Conservation (phyloP, 176 grass and related monocot species). For the Triticum timopheevii region DNA sequence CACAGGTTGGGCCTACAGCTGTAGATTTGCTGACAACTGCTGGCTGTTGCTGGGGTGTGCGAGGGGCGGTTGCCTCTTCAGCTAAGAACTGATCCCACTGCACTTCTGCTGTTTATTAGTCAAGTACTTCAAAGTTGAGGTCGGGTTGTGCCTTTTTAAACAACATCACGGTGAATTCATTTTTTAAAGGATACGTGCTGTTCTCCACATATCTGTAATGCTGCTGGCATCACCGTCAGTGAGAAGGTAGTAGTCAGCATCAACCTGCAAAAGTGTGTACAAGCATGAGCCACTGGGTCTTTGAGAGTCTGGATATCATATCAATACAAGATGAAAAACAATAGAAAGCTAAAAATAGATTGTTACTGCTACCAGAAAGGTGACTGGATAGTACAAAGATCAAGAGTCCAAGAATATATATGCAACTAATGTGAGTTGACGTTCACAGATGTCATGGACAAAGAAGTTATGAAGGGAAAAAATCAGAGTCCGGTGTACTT, state of each 20-base stretch:
- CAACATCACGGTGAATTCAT: conserved; percentile 19
- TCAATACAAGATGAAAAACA: neutral
- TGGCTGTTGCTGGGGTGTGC: conserved; percentile 20
- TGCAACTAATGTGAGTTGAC: neutral
- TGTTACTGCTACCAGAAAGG: conserved; percentile 1
- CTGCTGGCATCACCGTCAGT: conserved; percentile 68
- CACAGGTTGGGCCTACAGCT: conserved; percentile 32
- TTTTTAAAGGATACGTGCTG: conserved; percentile 71
- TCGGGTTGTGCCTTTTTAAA: conserved; percentile 19
- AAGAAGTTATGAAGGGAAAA: neutral
- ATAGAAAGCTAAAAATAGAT: neutral
- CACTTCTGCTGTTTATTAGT: conserved; percentile 59
- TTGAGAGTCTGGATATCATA: neutral
- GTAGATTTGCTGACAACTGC: conserved; percentile 22
- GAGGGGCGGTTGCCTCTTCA: conserved; percentile 50
- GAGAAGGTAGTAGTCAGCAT: conserved; percentile 88
- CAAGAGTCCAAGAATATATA: neutral
- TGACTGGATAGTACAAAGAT: neutral
- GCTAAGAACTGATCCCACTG: conserved; percentile 63
- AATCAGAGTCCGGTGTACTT: neutral
- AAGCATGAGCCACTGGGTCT: conserved; percentile 5
- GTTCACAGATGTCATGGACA: too few relatives aligned
- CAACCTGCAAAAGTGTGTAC: conserved; percentile 50
- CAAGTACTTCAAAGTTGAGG: conserved; percentile 43
- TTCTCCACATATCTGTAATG: conserved; percentile 79